Base-by-base conservation (phyloP, 192 early-diverging fungal species). In the Podila epigama region DNA sequence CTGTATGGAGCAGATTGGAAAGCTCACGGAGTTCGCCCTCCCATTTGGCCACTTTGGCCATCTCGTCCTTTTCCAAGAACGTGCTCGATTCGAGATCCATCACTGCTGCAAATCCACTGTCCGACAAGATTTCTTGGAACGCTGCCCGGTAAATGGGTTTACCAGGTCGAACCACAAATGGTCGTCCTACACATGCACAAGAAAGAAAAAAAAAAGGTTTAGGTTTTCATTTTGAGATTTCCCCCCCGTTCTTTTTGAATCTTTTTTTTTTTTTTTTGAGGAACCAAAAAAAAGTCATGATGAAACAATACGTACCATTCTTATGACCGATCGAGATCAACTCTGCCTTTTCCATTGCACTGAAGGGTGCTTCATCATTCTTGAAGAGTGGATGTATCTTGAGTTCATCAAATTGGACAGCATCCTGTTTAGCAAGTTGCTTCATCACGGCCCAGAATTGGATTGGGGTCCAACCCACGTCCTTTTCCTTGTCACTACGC, bases 401-500 rank as follows among this genome's bases (percentile, higher is more conserved):
- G 53, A 97, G 70, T 42, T 87, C 88, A 78, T 99, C 94, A 78
- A 94, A 99, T 27, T 22, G 0, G 82, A 87, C 89, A 57, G 81
- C 82, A 3, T 83, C 81, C 5, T 82, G 42, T 28, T 68, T 79
- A 16, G 90, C 86, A 20, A 99, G 85, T 53, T 88, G 77, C 51
- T 90, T 87, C 52, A 96, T 81, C 27, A 98, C 75, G 41, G 88
- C 83, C 95, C 95, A 98, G 79, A 98, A 97, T 81, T 99, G 98
- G 40, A 93, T 86, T 1, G 91, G 80, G 35, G 86, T 89, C 97
- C 98, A 99, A 22, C 84, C 58, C 25, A 75, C 39, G 2, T 52
- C 31, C 32, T 82, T 78, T 25, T 58, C 56, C 41, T 81, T 75
- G 40, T 77, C 77, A 0, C 51, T n/a, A 9, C 52, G 57, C 35